Base-by-base conservation (phyloP, 129 eudicot species). In the sunflower (Helianthus annuus) region DNA sequence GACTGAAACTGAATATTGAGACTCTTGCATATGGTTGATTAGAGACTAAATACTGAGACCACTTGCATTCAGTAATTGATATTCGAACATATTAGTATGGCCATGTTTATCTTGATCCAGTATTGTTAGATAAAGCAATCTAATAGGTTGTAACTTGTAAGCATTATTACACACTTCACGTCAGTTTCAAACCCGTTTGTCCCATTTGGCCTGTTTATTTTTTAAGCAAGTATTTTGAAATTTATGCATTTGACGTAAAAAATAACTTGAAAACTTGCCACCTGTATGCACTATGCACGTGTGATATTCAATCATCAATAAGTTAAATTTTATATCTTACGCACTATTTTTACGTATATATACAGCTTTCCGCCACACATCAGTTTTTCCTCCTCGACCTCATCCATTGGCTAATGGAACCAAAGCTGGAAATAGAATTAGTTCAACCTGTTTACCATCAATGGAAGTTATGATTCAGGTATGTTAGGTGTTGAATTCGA, bases 381-480 rank as follows among this genome's bases (percentile, higher is more conserved):
- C 98, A 69, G 98, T 87, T 57, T 90, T 81, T 66, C 95, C 96
- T 13, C 96, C 91, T 36, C 70, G 38, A 38, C 91, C 98, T 79
- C 95, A 89, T 83, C 96, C 96, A 54, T 68, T 84, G 54, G 97
- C 92, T 68, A 70, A 48, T 67, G 83, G 79, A 77, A 78, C 71
- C 3, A 80, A 77, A 74, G 64, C 27, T 57, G 70, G 51, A 40
- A 68, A 58, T 59, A 85, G 78, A 68, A 75, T 66, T 71, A 27
- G 16, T 38, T 52, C 89, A 72, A 82, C 88, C 14, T 94, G 93
- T 80, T 66, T 94, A 68, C 89, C 83, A 56, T 83, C 98, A 7
- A 54, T 94, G 69, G 98, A 84, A 80, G 86, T 93, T 60, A 71
- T 93, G 95, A 85, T 93, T 83, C 98, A 93, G 93, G 98, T 74